These are phyloP conservation scores for Cladosporium austrohemisphaericum DNA, from an alignment of 2,329 filamentous ascomycete genomes.

Conservation along the genomic window DNA sequence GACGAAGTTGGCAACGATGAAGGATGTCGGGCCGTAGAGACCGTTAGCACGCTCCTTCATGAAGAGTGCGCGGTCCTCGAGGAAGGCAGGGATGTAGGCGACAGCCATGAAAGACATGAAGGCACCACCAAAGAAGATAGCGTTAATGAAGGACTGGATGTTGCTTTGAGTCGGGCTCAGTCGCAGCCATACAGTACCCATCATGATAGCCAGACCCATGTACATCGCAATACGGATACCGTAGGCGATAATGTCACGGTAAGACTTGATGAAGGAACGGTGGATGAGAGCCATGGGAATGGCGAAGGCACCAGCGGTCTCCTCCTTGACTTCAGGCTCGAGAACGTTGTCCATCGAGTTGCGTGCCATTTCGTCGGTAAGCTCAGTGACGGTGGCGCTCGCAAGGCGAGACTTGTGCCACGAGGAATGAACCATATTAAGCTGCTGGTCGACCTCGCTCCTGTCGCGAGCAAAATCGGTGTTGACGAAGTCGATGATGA, in stretches of 20 bases:
- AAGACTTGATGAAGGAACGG: constrained; percentile 76
- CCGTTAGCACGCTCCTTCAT: constrained; percentile 78
- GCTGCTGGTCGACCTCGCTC: constrained; percentile 44
- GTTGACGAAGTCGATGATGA: constrained; percentile 73
- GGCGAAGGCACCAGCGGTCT: constrained; percentile 44
- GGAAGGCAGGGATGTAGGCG: constrained; percentile 77
- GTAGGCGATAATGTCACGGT: constrained; percentile 80
- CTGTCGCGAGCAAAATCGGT: constrained; percentile 63
- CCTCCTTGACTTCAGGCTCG: constrained; percentile 27
- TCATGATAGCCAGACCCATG: constrained; percentile 72
- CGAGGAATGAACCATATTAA: constrained; percentile 51
- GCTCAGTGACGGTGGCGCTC: constrained; percentile 31
- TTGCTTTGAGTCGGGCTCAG: constrained; percentile 64
- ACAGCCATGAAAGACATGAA: constrained; percentile 58
- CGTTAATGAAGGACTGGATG: constrained; percentile 79
- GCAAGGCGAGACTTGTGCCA: constrained; percentile 53
- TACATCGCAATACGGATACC: constrained; percentile 83
- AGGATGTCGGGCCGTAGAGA: constrained; percentile 68
- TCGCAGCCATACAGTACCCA: constrained; percentile 83
- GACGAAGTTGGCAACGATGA: constrained; percentile 75
- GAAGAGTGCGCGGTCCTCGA: constrained; percentile 72
- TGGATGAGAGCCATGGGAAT: constrained; percentile 67
- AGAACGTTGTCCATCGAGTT: constrained; percentile 32
- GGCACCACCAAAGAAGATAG: constrained; percentile 58
- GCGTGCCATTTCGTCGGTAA: constrained; percentile 35